A percentile compares a stretch with the other conserved stretches of the same genome.
Evolutionary conservation across 1,139 yeast species (phyloP).

Genomic region (Spathaspora sp.): DNA sequence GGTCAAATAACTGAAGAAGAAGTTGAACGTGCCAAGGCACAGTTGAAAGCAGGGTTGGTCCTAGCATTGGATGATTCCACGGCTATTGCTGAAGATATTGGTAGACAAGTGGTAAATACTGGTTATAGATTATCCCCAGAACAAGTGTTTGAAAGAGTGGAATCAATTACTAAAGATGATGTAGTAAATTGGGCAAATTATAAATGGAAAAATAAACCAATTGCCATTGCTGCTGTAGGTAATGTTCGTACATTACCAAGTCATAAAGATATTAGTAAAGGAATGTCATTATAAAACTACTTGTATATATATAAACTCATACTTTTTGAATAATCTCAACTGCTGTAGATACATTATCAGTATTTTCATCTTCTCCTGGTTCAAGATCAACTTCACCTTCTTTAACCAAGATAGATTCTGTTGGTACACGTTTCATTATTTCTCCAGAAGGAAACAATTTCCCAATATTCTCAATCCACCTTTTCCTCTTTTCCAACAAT

Average conservation of each 20-base stretch:
- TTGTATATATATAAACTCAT: conserved; percentile 4
- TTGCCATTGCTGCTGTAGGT: conserved; percentile 91
- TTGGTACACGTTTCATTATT: conserved; percentile 75
- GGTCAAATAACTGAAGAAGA: conserved; percentile 81
- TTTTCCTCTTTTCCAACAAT: conserved; percentile 75
- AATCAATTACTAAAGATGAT: conserved; percentile 74
- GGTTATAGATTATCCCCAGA: conserved; percentile 90
- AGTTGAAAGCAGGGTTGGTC: conserved; percentile 86
- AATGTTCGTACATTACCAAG: conserved; percentile 65
- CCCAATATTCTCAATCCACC: conserved; percentile 91
- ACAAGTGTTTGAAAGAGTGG: conserved; percentile 84
- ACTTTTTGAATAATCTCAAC: conserved; percentile 16
- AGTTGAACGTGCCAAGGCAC: conserved; percentile 92
- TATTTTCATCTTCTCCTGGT: conserved; percentile 41
- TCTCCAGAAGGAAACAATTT: conserved; percentile 71
- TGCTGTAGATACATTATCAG: conserved; percentile 14
- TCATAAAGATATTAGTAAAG: conserved; percentile 48
- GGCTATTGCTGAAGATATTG: conserved; percentile 96
- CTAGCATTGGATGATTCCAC: conserved; percentile 92
- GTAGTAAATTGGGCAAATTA: conserved; percentile 88
- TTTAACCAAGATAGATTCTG: conserved; percentile 48
- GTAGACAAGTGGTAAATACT: conserved; percentile 93
- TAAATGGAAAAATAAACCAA: conserved; percentile 72
- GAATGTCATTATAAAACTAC: conserved; percentile 27
- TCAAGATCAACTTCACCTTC: conserved; percentile 45